These are phyloP conservation scores for Pholiota conissans DNA, from an alignment of 768 basidiomycete species.

Conservation along the genomic window DNA sequence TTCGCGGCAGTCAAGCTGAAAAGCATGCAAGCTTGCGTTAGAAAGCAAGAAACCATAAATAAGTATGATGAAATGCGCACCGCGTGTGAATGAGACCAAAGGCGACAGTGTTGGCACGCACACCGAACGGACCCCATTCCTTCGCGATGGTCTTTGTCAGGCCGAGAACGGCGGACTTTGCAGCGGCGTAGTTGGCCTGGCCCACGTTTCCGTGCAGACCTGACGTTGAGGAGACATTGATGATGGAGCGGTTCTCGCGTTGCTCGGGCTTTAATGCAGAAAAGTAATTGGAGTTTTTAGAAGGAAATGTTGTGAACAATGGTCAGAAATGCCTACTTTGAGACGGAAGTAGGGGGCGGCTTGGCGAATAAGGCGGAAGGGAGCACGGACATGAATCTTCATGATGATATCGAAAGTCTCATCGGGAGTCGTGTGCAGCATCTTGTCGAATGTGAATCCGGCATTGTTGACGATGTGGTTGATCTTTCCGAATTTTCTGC, in stretches of 20 bases:
- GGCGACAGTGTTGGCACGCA: slow-evolving; percentile 81
- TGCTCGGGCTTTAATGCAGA: slow-evolving; percentile 41
- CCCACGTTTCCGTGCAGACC: slow-evolving; percentile 88
- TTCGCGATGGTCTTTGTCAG: slow-evolving; percentile 86
- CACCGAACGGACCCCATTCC: slow-evolving; percentile 84
- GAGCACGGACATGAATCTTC: slow-evolving; percentile 84
- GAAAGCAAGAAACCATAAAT: neutral
- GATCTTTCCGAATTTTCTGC: slow-evolving; percentile 77
- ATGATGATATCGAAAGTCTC: slow-evolving; percentile 80
- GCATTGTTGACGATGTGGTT: slow-evolving; percentile 89
- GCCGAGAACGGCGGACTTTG: slow-evolving; percentile 76
- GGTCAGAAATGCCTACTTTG: slow-evolving; percentile 42
- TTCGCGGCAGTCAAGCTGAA: slow-evolving; percentile 74
- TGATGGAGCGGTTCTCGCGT: slow-evolving; percentile 70
- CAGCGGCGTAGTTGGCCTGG: slow-evolving; percentile 80
- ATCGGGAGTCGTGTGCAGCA: slow-evolving; percentile 86
- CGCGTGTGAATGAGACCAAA: slow-evolving; percentile 79
- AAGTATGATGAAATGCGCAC: slow-evolving; percentile 30
- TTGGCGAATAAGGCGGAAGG: slow-evolving; percentile 81
- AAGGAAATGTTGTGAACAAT: slow-evolving; percentile 12
- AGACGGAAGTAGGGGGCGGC: slow-evolving; percentile 85
- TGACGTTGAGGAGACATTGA: slow-evolving; percentile 81
- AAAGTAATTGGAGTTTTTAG: neutral
- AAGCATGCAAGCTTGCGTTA: neutral
- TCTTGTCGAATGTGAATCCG: slow-evolving; percentile 82